Evolutionary conservation across 192 early-diverging fungal genomes (phyloP).

Genomic region (Podila clonocystis): DNA sequence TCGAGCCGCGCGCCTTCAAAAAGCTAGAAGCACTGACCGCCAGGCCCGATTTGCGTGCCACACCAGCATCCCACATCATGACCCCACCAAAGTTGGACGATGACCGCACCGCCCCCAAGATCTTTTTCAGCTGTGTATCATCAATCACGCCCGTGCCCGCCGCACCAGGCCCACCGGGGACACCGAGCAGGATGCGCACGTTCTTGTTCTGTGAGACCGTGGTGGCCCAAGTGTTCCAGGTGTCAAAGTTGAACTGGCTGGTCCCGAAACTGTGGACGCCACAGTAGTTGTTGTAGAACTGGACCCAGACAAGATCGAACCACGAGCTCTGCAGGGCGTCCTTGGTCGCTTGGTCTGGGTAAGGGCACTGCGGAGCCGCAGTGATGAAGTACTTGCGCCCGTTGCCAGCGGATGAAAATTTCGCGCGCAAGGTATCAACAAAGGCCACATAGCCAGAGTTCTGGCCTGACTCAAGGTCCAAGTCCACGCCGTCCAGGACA

Average conservation of each 20-base stretch:
- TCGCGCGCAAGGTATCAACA: slow-evolving; percentile 47
- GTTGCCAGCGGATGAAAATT: not conserved
- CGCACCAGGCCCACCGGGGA: slow-evolving; percentile 63
- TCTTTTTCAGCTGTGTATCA: slow-evolving; percentile 25
- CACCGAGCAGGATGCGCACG: slow-evolving; percentile 66
- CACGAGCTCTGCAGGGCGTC: slow-evolving; percentile 66
- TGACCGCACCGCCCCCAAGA: slow-evolving; percentile 31
- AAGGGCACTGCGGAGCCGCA: slow-evolving; percentile 71
- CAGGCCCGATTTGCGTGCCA: slow-evolving; percentile 23
- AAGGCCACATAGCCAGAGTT: slow-evolving; percentile 61
- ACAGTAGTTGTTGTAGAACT: slow-evolving; percentile 78
- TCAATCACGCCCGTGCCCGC: slow-evolving; percentile 56
- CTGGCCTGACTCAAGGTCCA: slow-evolving; percentile 66
- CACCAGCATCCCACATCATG: slow-evolving; percentile 68
- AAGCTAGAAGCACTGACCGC: slow-evolving; percentile 20
- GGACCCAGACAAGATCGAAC: slow-evolving; percentile 73
- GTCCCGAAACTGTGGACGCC: slow-evolving; percentile 56
- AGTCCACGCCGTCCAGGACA: slow-evolving; percentile 69
- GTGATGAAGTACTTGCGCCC: slow-evolving; percentile 58
- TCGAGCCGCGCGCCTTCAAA: not conserved
- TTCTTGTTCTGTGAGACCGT: slow-evolving; percentile 63
- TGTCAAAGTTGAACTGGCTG: slow-evolving; percentile 63
- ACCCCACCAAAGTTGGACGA: slow-evolving; percentile 71
- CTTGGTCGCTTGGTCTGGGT: slow-evolving; percentile 65
- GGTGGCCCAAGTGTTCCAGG: slow-evolving; percentile 72